phyloP scores from a whole-genome alignment of 192 early-diverging fungal species.

The Polychytrium aggregatum region DNA sequence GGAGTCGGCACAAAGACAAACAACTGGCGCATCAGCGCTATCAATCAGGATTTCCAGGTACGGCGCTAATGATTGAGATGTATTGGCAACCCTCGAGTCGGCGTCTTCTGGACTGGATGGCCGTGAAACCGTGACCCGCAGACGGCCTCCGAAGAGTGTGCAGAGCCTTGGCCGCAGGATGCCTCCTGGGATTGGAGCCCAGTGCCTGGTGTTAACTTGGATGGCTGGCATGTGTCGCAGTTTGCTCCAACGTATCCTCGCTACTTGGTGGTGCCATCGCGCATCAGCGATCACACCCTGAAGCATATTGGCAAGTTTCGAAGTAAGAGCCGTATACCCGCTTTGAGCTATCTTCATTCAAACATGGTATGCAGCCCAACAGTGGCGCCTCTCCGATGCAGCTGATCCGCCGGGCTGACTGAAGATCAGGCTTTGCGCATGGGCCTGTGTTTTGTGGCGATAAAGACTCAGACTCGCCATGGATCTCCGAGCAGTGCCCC shows the following conservation, averaged over 20 bases:
- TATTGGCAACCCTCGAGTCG: no score
- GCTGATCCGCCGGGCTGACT: no score
- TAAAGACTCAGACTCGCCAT: not conserved
- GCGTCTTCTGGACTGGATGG: not conserved
- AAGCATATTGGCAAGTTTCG: slow-evolving; percentile 81
- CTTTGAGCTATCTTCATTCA: slow-evolving; percentile 78
- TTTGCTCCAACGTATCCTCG: slow-evolving; percentile 85
- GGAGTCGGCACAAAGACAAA: slow-evolving; percentile 55
- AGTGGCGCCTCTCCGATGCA: no score
- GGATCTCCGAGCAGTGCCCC: not conserved
- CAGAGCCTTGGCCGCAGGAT: no score
- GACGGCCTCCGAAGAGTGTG: no score
- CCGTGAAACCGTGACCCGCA: no score
- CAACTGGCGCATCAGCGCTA: slow-evolving; percentile 66
- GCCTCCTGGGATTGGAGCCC: no score
- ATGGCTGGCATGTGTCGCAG: slow-evolving; percentile 25
- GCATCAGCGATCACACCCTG: slow-evolving; percentile 82
- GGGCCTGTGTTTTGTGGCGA: slow-evolving; percentile 1
- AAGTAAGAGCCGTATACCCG: slow-evolving; percentile 83
- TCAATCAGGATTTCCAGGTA: slow-evolving; percentile 69
- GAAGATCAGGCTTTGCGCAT: no score
- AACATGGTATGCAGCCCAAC: slow-evolving; percentile 60
- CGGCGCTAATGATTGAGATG: not conserved
- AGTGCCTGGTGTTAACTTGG: no score
- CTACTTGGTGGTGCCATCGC: slow-evolving; percentile 66